Base-by-base conservation (phyloP, 2,329 filamentous ascomycete species). In the Albifimbria verrucaria region DNA sequence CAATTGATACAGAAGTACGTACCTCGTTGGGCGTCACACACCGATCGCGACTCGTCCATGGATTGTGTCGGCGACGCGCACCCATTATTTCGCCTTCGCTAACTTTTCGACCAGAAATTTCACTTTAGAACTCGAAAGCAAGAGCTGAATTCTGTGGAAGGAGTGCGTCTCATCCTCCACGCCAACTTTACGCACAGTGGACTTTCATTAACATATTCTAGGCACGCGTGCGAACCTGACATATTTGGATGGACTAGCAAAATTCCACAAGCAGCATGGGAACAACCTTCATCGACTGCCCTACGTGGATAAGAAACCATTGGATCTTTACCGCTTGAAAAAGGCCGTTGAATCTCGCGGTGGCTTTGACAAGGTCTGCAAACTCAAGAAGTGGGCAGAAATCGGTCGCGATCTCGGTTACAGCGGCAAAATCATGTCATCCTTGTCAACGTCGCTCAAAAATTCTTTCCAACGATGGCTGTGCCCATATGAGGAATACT, bases 391-490 rank as follows among this genome's bases (percentile, higher is more conserved):
- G 75, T 99, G 94, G 94, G 94, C 94, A 17, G 94, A 99, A 71
- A 97, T 99, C 62, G 94, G 94, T 28, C 86, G 94, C 65, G 94
- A 97, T 68, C 76, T 99, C 47, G 94, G 94, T 51, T 99, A 99
- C 72, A 97, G 93, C 67, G 94, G 94, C 67, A 99, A 99, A 77
- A 99, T 99, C 58, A 99, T 99, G 94, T 97, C 93, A 2, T 97
- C 94, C 9, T 77, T 99, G 46, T 99, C 94, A 6, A 99, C 94
- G 0, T 97, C 94, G 5, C 81, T 99, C 42, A 99, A 97, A 70
- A 99, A 99, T 70, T 97, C 94, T 0, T 99, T 95, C 64, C 92
- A 96, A 69, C 87, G 93, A 72, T 99, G 94, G 90, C 85, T 99
- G 3, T 90, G 92, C 65, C 94, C 94, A 0, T 99, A 97, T 63